These are phyloP conservation scores for Jatropha multifida DNA, from an alignment of 441 rosid genomes.

Conservation along the genomic window DNA sequence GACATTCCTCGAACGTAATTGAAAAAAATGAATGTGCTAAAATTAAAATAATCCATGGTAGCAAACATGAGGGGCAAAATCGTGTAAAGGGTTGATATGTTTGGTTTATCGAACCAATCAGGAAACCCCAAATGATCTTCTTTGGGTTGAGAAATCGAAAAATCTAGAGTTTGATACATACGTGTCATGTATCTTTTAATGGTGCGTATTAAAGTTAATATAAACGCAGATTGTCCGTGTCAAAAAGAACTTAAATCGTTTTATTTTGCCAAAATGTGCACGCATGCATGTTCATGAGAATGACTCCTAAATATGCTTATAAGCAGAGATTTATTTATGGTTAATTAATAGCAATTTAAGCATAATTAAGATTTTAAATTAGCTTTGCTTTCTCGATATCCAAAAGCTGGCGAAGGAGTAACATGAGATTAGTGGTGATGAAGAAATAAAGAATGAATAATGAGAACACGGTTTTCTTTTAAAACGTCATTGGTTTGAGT, in stretches of 20 bases:
- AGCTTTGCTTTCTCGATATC: no score
- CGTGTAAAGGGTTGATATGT: no score
- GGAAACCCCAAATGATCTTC: conserved; percentile 11
- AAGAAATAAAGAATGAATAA: background rate
- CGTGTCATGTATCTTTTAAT: conserved; percentile 17
- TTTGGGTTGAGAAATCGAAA: conserved; percentile 15
- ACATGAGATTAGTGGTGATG: background rate
- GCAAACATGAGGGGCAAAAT: no score
- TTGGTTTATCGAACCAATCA: background rate
- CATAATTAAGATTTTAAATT: background rate
- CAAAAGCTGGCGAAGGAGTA: no score
- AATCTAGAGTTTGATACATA: conserved; percentile 20
- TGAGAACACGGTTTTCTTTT: background rate
- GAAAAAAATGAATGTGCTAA: no score
- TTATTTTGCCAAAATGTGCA: conserved; percentile 22
- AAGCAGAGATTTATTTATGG: background rate
- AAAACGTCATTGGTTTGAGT: conserved; percentile 12
- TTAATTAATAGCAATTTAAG: no score
- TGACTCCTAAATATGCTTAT: conserved; percentile 8
- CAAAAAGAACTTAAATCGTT: conserved; percentile 12
- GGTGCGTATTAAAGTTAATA: conserved; percentile 17
- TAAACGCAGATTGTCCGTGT: conserved; percentile 19
- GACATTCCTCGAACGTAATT: no score
- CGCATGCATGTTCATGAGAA: conserved; percentile 24
- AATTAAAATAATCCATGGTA: no score